Evolutionary conservation across 345 rosid genomes (phyloP).

Genomic region (Erysimum cheiranthoides): DNA sequence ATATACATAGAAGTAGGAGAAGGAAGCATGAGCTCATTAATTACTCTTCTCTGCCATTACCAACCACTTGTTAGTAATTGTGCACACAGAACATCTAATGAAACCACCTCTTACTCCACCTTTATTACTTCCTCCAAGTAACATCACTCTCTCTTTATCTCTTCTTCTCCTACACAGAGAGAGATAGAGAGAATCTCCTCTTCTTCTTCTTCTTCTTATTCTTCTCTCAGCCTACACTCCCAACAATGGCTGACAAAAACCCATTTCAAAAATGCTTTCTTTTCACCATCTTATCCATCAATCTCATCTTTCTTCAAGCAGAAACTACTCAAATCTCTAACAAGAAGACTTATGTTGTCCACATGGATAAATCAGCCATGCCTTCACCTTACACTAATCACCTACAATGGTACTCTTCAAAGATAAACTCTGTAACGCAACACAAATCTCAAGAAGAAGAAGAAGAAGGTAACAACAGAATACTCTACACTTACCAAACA

Average conservation of each 20-base stretch:
- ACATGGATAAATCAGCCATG: slow-evolving; percentile 85
- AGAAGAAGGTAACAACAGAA: slow-evolving; percentile 48
- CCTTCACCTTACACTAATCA: slow-evolving; percentile 64
- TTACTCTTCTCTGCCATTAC: slow-evolving; percentile 40
- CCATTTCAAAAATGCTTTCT: slow-evolving; percentile 50
- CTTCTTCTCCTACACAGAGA: slow-evolving; percentile 28
- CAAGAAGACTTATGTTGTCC: slow-evolving; percentile 77
- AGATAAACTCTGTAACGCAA: slow-evolving; percentile 55
- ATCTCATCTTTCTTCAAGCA: slow-evolving; percentile 44
- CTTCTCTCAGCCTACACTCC: not conserved
- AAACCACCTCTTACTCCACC: slow-evolving; percentile 37
- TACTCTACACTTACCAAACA: slow-evolving; percentile 69
- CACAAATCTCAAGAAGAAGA: no score
- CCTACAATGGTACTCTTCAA: slow-evolving; percentile 81
- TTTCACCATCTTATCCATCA: slow-evolving; percentile 47
- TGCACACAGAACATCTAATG: slow-evolving; percentile 42
- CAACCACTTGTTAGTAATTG: slow-evolving; percentile 45
- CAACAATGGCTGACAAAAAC: slow-evolving; percentile 52
- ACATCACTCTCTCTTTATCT: slow-evolving; percentile 32
- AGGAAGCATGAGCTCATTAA: slow-evolving; percentile 35
- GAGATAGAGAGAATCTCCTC: slow-evolving; percentile 25
- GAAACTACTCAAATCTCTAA: slow-evolving; percentile 25
- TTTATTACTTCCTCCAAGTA: slow-evolving; percentile 29
- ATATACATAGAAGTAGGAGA: slow-evolving; percentile 25
- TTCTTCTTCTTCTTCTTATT: not conserved